These are phyloP conservation scores for Dryas drummondii DNA, from an alignment of 306 rosid species.

Conservation along the genomic window DNA sequence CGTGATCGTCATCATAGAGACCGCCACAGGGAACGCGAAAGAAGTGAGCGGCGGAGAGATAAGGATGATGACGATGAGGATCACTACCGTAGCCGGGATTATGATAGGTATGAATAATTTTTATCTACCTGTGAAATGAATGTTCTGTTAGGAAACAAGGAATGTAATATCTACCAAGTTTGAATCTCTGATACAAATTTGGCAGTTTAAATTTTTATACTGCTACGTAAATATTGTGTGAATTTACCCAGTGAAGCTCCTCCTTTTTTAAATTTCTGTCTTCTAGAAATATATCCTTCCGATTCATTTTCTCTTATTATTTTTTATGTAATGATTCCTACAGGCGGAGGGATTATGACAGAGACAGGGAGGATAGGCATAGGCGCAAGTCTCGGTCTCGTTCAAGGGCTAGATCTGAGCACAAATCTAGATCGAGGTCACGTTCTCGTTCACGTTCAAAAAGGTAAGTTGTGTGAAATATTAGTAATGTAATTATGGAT, in stretches of 20 bases:
- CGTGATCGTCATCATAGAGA: conserved; percentile 44
- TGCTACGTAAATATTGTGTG: neutral
- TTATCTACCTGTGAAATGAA: neutral
- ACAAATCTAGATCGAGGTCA: conserved; percentile 59
- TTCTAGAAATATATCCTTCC: neutral
- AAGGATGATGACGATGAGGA: conserved; percentile 78
- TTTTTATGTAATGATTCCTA: neutral
- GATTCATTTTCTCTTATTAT: neutral
- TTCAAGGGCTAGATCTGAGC: conserved; percentile 70
- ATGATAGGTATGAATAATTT: conserved; percentile 55
- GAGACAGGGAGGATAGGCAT: conserved; percentile 68
- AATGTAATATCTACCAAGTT: neutral
- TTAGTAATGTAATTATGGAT: neutral
- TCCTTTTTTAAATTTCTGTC: neutral
- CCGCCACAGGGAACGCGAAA: conserved; percentile 68
- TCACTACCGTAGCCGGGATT: conserved; percentile 58
- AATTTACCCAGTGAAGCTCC: neutral
- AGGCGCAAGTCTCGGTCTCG: conserved; percentile 63
- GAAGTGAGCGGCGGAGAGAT: conserved; percentile 74
- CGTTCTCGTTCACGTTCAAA: conserved; percentile 95
- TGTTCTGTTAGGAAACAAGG: neutral
- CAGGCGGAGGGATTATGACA: conserved; percentile 83
- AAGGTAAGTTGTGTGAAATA: conserved; percentile 47
- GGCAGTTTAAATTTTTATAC: neutral
- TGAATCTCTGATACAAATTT: neutral